Evolutionary conservation across 441 rosid species (phyloP), one percentile per base, ranked within the genome.

Genomic region (Erodium trifolium): DNA sequence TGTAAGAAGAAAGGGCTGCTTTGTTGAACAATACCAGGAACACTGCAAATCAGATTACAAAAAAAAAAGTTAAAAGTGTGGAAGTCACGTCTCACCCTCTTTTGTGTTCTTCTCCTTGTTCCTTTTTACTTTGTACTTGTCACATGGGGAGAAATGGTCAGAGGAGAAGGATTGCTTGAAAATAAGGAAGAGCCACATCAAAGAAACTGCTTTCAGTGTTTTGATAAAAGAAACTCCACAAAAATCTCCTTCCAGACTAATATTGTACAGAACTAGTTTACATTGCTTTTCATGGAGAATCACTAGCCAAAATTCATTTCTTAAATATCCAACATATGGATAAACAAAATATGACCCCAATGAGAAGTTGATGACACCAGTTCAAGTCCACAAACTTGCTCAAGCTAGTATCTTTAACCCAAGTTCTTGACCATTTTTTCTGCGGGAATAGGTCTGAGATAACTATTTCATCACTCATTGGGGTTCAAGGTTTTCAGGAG

Each of bases 1-100:
- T 79, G 71, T 88, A 92, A 27, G 98, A 86, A 67, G 98, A 94
- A 67, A 94, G 93, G 68, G 97, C 99, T 62, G 98, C 99, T 86
- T 92, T 94, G 76, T 94, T 94, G 88, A 94, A 92, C 80, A 94
- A 70, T 49, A 88, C 83, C 68, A 90, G 81, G 72, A 90, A 86
- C 70, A 86, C 93, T 90, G 88, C 75, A 79, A 57, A 73, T 62
- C 41, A 17, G 45, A 43, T n/a, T 23, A 69, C 3, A 19, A 6
- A n/a, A 11, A 57, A 69, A 37, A 49, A 43, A 17, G 45, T 4
- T 7, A 18, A 4, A 49, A 5, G 2, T 13, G 10, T 29, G 12
- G 27, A 29, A 39, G 9, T 39, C 45, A 6, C 45, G 4, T 39
- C 45, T 39, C 7, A 39, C 45, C 23, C 29, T 3, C 19, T 27